Evolutionary conservation across 306 rosid genomes (phyloP).

Genomic region (Adenanthera pavonina): DNA sequence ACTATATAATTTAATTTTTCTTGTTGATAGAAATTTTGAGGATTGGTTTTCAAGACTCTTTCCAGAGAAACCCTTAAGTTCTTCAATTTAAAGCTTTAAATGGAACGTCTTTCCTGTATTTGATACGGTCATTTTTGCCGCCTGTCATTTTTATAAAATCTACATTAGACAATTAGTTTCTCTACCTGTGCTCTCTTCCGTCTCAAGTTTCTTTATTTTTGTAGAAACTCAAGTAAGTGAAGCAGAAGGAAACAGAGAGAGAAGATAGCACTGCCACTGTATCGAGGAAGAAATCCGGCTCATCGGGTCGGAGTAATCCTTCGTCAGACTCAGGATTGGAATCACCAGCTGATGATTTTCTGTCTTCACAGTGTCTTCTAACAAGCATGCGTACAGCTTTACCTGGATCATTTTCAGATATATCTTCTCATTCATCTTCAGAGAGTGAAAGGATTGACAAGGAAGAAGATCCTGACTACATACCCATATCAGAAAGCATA

Average conservation of each 20-base stretch:
- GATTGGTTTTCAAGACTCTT: background rate
- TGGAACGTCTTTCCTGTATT: background rate
- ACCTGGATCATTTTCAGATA: constrained; percentile 20
- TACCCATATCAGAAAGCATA: background rate
- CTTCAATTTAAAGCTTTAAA: too few species aligned
- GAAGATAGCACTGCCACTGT: background rate
- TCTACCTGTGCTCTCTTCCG: background rate
- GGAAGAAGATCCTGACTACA: constrained; percentile 8
- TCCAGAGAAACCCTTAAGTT: background rate
- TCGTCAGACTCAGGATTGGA: background rate
- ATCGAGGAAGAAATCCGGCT: constrained; percentile 13
- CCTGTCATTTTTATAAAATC: background rate
- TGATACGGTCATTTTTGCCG: background rate
- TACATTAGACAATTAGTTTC: background rate
- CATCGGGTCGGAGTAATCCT: background rate
- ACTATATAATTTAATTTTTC: background rate
- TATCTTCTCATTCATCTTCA: background rate
- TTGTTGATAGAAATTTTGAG: background rate
- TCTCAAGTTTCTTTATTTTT: constrained; percentile 33
- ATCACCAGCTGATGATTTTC: background rate
- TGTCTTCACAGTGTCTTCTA: background rate
- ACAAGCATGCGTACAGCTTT: background rate
- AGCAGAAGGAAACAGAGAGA: background rate
- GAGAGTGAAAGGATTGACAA: background rate
- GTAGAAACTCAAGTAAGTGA: background rate